Base-by-base conservation (phyloP, 805 yeast species). In the Candida tammaniensis region DNA sequence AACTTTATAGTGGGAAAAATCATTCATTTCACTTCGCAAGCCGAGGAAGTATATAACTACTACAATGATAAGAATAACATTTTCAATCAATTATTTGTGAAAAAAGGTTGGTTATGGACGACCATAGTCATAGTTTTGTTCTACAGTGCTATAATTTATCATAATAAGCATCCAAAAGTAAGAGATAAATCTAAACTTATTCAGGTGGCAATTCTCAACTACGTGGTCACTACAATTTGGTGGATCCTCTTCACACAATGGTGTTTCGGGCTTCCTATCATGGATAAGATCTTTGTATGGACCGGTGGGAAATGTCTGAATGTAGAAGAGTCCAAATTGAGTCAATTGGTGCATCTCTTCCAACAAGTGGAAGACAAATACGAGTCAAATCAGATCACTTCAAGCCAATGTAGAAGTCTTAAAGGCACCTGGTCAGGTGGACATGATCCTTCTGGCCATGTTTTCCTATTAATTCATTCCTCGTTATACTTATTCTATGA, bases 371-470 rank as follows among this genome's bases (percentile, higher is more conserved):
- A 35, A 9, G 34, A 30, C 8, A 14, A 27, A 9, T 43, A 31
- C 17, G 46, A 42, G 27, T 31, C 40, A 2, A 40, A 18, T 7
- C 9, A 9, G 3, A 47, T 67, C 8, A 47, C 64, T 5, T 65
- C 71, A 7, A 53, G 52, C 33, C 44, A 48, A 12, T 68, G 73
- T 48, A 49, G 68, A 15, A 43, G 44, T 25, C 39, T 64, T 74
- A 93, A 54, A 58, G 93, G 54, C 33, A 52, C 40, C 18, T 74
- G 50, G 87, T 80, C 32, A 82, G 98, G 96, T 0, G 98, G 98
- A 0, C 96, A 87, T 53, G 98, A 93, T 61, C 96, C 98, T 4
- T 82, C 91, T 41, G 98, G 98, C 0, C 98, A 93, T 54, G 82
- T 86, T 1, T 93, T 89, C 48, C 55, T 93, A 26, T 62, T 91